Conservation (phyloP, 2,329 filamentous ascomycete genomes). For the Beauveria australis region DNA sequence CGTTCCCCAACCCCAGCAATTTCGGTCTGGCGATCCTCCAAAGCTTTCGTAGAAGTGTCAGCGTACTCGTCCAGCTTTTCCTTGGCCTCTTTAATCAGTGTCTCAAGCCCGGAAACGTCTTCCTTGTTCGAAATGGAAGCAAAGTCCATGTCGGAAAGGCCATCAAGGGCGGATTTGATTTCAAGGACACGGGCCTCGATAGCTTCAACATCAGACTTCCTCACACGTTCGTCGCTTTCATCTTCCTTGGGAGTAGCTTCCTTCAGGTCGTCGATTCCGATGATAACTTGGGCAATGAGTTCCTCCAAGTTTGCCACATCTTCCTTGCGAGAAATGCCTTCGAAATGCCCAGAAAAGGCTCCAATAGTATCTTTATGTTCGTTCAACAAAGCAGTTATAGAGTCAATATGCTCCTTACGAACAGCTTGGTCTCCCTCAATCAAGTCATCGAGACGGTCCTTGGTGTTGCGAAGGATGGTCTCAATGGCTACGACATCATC, state of each 20-base stretch:
- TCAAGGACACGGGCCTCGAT: constrained; percentile 78
- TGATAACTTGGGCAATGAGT: constrained; percentile 69
- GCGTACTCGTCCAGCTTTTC: constrained; percentile 60
- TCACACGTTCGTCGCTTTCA: constrained; percentile 52
- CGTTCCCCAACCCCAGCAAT: constrained; percentile 70
- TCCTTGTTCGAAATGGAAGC: constrained; percentile 66
- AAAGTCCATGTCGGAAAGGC: constrained; percentile 62
- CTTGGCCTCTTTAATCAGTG: constrained; percentile 63
- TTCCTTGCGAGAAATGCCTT: constrained; percentile 65
- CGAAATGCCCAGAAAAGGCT: constrained; percentile 57
- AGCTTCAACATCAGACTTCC: constrained; percentile 74
- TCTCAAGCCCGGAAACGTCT: constrained; percentile 57
- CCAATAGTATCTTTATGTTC: constrained; percentile 69
- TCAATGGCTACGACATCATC: constrained; percentile 89
- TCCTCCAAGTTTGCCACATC: constrained; percentile 71
- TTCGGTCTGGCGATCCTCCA: constrained; percentile 78
- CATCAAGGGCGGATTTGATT: constrained; percentile 70
- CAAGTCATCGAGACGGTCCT: constrained; percentile 73
- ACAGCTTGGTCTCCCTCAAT: constrained; percentile 66
- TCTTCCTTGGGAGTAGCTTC: constrained; percentile 43
- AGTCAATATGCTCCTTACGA: constrained; percentile 55
- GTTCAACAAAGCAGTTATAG: constrained; percentile 56
- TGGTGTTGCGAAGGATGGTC: constrained; percentile 81
- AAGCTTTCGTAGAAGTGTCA: constrained; percentile 66
- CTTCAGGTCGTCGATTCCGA: constrained; percentile 67